Conservation (phyloP, 768 basidiomycete species). For the Gymnopilus junonius region DNA sequence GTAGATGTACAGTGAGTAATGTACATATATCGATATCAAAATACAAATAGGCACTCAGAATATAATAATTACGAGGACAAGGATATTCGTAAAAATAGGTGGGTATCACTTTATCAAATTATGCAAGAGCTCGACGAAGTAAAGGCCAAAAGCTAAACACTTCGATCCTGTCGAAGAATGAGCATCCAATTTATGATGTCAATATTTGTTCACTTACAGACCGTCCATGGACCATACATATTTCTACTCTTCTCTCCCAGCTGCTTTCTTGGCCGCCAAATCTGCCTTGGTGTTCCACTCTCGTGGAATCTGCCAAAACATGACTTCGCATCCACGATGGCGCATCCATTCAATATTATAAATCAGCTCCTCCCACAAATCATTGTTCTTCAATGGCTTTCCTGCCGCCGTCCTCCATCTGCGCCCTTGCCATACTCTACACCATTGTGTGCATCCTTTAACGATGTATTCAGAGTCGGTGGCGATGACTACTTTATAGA, state of each 20-base stretch:
- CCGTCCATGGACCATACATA: too few relatives aligned
- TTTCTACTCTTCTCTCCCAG: neutral
- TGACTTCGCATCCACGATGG: neutral
- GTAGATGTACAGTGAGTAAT: too few relatives aligned
- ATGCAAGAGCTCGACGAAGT: too few relatives aligned
- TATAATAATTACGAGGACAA: too few relatives aligned
- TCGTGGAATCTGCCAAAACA: neutral
- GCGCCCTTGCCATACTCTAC: slow-evolving; percentile 5
- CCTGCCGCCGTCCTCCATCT: slow-evolving; percentile 10
- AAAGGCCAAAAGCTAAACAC: too few relatives aligned
- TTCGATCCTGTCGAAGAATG: too few relatives aligned
- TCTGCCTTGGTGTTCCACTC: neutral
- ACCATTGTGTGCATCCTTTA: slow-evolving; percentile 7
- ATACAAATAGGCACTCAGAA: too few relatives aligned
- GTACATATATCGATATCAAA: too few relatives aligned
- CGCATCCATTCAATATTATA: neutral
- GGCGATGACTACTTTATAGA: slow-evolving; percentile 12
- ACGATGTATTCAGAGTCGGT: slow-evolving; percentile 19
- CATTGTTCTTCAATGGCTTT: slow-evolving; percentile 6
- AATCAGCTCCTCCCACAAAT: slow-evolving; percentile 9
- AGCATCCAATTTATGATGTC: too few relatives aligned
- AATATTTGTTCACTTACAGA: too few relatives aligned
- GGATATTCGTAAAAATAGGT: too few relatives aligned
- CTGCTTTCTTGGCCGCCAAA: neutral
- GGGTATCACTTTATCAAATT: too few relatives aligned